Conservation (phyloP, 129 eudicot species). For the Sambucus nigra region DNA sequence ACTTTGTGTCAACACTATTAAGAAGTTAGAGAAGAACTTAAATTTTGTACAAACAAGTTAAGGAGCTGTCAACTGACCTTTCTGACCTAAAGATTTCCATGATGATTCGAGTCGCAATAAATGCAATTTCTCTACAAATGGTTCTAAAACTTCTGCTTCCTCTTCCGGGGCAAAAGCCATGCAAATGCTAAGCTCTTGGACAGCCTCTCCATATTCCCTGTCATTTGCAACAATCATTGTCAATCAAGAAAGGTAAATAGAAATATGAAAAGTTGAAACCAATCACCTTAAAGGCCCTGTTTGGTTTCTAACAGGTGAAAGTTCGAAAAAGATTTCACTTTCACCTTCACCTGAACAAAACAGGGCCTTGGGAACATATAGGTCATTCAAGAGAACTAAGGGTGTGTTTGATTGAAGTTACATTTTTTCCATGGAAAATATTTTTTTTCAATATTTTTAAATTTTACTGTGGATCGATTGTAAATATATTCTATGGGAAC, state of each 20-base stretch:
- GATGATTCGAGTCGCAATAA: conserved; percentile 63
- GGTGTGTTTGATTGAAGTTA: no score
- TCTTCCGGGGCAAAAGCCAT: conserved; percentile 98
- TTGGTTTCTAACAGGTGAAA: background rate
- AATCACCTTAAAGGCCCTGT: no score
- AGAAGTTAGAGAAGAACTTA: background rate
- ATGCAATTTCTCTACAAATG: conserved; percentile 82
- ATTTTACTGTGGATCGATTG: no score
- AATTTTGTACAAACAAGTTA: conserved; percentile 15
- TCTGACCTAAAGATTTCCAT: conserved; percentile 58
- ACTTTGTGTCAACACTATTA: background rate
- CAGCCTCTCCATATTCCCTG: conserved; percentile 79
- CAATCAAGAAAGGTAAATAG: background rate
- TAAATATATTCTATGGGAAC: no score
- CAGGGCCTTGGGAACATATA: no score
- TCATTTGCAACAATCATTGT: background rate
- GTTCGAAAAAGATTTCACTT: no score
- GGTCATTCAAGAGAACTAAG: no score
- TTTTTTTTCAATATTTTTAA: no score
- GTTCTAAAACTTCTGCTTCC: conserved; percentile 74
- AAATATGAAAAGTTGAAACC: no score
- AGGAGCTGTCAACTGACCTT: conserved; percentile 45
- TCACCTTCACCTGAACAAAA: no score
- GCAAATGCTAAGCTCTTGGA: conserved; percentile 94
- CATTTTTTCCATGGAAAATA: no score